Base-by-base conservation (phyloP, 163 green algal species). In the Scenedesmus sp. region DNA sequence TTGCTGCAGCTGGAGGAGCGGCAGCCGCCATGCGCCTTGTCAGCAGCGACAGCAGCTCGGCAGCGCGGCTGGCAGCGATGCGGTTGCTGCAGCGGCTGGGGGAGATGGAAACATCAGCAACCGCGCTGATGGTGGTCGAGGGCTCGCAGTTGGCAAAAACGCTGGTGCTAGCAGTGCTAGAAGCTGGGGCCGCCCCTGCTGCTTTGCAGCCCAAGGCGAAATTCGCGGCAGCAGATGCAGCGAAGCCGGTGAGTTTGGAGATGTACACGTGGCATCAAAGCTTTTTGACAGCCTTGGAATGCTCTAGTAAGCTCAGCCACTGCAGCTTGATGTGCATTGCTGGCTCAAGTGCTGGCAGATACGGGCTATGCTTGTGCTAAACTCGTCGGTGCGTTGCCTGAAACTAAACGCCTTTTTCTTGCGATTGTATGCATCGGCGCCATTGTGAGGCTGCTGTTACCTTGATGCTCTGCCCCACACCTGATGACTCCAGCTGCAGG, bases 161-260 rank as follows among this genome's bases (percentile, higher is more conserved):
- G 5, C 43, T 91, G 40, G 49, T 91, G 87, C 42, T 44, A 59
- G 37, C 59, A 24, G 26, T 91, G 53, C 78, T 87, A 10, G 76
- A 59, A 73, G 86, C 86, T 12, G 70, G 68, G 7, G n/a, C 70
- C 18, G 44, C 33, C 13, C 24, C 68, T 72, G 68, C 51, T 81
- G 68, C 46, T 42, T 18, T 68, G n/a, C 44, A 65, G 85, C 30
- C 65, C 42, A 81, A 72, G 35, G 51, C 16, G 1, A 72, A 79
- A 15, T 22, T 13, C 16, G 82, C 82, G 51, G 10, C 65, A 46
- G 65, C 59, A 30, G 83, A 59, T 26, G 24, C 26, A n/a, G 40
- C 61, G 3, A 59, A 68, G 65, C 43, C 37, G 44, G 51, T 87
- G 35, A 72, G 51, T 51, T 43, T 42, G 7, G 46, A 49, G 46